Percentiles rank a stretch among this genome's conserved stretches.
phyloP scores from a whole-genome alignment of 2,329 filamentous ascomycete genomes.

The Gyromitra esculenta region DNA sequence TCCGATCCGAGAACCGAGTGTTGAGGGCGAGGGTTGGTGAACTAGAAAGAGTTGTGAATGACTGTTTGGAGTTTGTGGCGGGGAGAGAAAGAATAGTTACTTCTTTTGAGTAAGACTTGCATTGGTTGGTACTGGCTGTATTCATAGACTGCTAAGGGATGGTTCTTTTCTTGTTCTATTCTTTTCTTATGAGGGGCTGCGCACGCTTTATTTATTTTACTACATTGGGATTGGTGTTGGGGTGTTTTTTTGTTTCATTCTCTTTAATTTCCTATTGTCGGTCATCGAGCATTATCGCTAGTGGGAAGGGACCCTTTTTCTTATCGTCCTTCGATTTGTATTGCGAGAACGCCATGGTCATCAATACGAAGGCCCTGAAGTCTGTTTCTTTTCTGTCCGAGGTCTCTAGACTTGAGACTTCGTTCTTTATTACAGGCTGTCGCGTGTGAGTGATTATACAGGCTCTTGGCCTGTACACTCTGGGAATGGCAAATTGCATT shows the following conservation, averaged over 20 bases:
- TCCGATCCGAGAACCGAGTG: constrained; percentile 70
- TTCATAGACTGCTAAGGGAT: not conserved
- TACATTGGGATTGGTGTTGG: constrained; percentile 42
- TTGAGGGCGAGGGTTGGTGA: constrained; percentile 70
- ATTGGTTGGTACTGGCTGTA: constrained; percentile 3
- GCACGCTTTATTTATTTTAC: constrained; percentile 11
- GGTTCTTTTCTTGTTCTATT: constrained; percentile 23
- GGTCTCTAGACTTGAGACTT: not conserved
- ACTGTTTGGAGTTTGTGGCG: constrained; percentile 68
- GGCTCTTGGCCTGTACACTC: constrained; percentile 9
- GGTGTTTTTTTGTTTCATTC: constrained; percentile 24
- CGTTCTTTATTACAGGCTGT: constrained; percentile 5
- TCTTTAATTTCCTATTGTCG: constrained; percentile 1
- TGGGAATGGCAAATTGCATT: constrained; percentile 1
- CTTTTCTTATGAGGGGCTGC: constrained; percentile 13
- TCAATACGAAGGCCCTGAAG: not conserved
- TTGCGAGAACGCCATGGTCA: not conserved
- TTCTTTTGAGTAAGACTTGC: constrained; percentile 15
- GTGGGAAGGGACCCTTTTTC: constrained; percentile 12
- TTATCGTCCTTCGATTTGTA: not conserved
- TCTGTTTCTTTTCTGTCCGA: not conserved
- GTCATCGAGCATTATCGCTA: constrained; percentile 4
- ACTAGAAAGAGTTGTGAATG: constrained; percentile 70
- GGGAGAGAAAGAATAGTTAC: constrained; percentile 42
- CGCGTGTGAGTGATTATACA: constrained; percentile 12